Base-by-base conservation (phyloP, 257 asterid species). In the Solanum sejunctum region DNA sequence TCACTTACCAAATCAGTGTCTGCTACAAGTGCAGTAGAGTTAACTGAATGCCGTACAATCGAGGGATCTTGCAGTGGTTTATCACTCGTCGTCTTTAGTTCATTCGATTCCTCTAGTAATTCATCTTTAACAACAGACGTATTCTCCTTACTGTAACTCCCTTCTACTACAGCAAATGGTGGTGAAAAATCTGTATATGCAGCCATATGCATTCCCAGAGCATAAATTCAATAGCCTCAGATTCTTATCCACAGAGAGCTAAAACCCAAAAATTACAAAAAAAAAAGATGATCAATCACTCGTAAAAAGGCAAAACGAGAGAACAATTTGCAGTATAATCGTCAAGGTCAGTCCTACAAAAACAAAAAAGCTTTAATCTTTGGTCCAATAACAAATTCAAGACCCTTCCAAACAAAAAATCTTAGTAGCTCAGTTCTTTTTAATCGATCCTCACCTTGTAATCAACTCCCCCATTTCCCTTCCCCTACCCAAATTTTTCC, bases 51-150 rank as follows among this genome's bases (percentile, higher is more conserved):
- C 47, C 91, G 90, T 72, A 86, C 91, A 23, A 89, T 88, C 2
- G 97, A 89, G 6, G 92, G 85, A 87, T 93, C 95, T 79, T 92
- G 86, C 7, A 93, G 95, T 9, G 92, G 98, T 78, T 88, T 94
- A 64, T 93, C 89, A 69, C 11, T 87, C 0, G 84, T 77, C 60
- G 83, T 92, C 89, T 89, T 93, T 84, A 77, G 63, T 36, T 90
- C 91, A 21, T 89, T 86, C 0, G 92, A 86, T 66, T 83, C 89
- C 63, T 90, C 95, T 12, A 87, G 80, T 16, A 73, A 49, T 73
- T 91, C 94, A 73, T 88, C 94, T 58, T 87, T 88, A 66, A 58
- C 85, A 77, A 21, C 84, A 88, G 94, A 85, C 82, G 85, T 88
- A 28, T 84, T 88, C 52, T 89, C 90, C 84, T 87, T 85, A 84